Evolutionary conservation across 2,329 filamentous ascomycete species (phyloP).

Genomic region (Diplodia corticola): DNA sequence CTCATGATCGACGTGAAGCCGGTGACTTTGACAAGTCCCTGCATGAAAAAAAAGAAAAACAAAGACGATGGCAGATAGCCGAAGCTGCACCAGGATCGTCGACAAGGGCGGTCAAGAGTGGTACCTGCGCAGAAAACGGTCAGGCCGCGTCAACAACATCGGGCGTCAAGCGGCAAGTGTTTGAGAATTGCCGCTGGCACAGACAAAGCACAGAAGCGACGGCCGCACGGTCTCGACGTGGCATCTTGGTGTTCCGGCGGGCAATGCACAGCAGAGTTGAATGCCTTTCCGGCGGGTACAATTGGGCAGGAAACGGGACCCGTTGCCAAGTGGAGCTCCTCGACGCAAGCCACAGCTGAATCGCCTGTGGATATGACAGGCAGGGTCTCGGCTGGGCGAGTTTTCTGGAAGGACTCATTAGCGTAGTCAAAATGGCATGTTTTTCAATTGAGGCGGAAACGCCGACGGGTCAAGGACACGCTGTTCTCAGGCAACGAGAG

Average conservation of each 20-base stretch:
- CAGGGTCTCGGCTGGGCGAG: background rate
- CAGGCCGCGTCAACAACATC: background rate
- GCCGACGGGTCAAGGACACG: background rate
- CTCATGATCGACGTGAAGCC: background rate
- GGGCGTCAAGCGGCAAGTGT: background rate
- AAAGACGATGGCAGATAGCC: background rate
- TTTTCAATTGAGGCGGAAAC: background rate
- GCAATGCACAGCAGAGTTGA: background rate
- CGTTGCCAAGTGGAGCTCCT: background rate
- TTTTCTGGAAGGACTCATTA: background rate
- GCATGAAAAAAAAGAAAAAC: background rate
- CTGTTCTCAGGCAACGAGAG: background rate
- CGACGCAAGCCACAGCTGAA: background rate
- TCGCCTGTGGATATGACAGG: background rate
- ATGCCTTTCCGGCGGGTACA: background rate
- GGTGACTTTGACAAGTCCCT: background rate
- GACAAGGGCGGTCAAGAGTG: background rate
- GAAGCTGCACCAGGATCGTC: background rate
- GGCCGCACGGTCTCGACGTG: background rate
- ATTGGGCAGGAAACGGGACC: background rate
- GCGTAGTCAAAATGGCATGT: background rate
- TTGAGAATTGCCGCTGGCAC: slow-evolving; percentile 5
- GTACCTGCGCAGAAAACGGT: background rate
- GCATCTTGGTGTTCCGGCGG: background rate
- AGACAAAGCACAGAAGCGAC: background rate